Percentiles rank a stretch among this genome's conserved stretches.
Conservation (phyloP, 441 rosid species). For the Capsella rubella region DNA sequence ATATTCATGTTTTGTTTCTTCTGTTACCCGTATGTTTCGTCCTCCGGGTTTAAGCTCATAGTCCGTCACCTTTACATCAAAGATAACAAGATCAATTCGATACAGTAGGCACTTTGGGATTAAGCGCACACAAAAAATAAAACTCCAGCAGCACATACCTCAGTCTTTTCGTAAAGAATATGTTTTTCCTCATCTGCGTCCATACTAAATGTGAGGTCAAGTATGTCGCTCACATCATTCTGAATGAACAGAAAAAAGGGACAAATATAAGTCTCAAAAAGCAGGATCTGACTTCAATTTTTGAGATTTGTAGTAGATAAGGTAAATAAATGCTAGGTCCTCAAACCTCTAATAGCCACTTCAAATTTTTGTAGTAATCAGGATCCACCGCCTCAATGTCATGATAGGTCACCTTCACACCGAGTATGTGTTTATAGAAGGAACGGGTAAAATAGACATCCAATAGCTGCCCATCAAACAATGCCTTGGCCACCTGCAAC, state of each 20-base stretch:
- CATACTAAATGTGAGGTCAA: constrained; percentile 96
- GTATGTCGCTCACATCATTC: constrained; percentile 92
- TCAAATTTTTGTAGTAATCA: constrained; percentile 96
- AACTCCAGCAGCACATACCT: constrained; percentile 55
- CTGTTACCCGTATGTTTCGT: constrained; percentile 90
- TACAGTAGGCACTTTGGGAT: constrained; percentile 1
- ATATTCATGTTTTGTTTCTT: constrained; percentile 96
- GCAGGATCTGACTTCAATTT: constrained; percentile 9
- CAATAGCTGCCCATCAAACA: constrained; percentile 98
- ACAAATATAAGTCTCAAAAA: constrained; percentile 15
- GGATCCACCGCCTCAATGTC: constrained; percentile 99
- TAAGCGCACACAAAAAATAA: not conserved
- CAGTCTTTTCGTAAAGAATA: constrained; percentile 93
- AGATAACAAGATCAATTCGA: constrained; percentile 32
- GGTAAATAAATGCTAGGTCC: constrained; percentile 9
- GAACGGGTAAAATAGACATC: constrained; percentile 99
- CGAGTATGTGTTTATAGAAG: constrained; percentile 96
- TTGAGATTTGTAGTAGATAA: constrained; percentile 13
- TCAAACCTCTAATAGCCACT: constrained; percentile 99
- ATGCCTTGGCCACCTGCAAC: constrained; percentile 91
- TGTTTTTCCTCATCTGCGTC: constrained; percentile 99
- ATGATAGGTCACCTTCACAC: constrained; percentile 97
- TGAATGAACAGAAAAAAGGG: constrained; percentile 41
- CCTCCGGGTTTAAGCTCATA: constrained; percentile 99
- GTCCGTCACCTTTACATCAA: constrained; percentile 83